Conservation (phyloP, 1,139 yeast species). For the Kurtzmaniella quercitrusa region DNA sequence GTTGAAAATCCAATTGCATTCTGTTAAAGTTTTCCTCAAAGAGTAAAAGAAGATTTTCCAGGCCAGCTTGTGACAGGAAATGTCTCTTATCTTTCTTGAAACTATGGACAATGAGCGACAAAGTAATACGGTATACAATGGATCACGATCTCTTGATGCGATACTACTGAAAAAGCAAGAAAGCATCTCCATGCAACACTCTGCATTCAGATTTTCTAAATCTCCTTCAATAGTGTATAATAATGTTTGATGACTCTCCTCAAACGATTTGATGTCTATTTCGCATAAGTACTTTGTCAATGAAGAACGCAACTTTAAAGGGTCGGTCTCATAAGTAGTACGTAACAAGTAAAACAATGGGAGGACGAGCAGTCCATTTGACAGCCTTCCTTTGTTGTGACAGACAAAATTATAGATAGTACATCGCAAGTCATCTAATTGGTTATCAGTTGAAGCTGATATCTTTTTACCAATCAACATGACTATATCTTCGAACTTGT, state of each 20-base stretch:
- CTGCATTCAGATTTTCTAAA: slow-evolving; percentile 7
- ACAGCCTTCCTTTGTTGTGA: not conserved
- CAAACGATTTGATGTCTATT: slow-evolving; percentile 9
- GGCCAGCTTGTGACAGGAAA: slow-evolving; percentile 7
- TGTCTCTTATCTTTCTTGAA: not conserved
- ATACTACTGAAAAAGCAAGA: slow-evolving; percentile 2
- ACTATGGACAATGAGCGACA: not conserved
- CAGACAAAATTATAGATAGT: slow-evolving; percentile 24
- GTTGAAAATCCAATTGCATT: slow-evolving; percentile 55
- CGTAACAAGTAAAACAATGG: slow-evolving; percentile 18
- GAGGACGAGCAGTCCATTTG: not conserved
- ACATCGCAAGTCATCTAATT: slow-evolving; percentile 10
- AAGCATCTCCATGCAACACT: slow-evolving; percentile 7
- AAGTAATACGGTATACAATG: slow-evolving; percentile 10
- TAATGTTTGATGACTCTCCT: slow-evolving; percentile 8
- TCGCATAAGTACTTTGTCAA: slow-evolving; percentile 13
- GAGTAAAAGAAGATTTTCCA: slow-evolving; percentile 11
- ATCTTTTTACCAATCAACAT: slow-evolving; percentile 8
- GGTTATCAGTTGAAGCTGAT: not conserved
- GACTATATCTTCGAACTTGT: slow-evolving; percentile 4
- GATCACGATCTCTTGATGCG: not conserved
- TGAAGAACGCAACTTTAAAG: slow-evolving; percentile 10
- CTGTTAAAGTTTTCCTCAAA: slow-evolving; percentile 40
- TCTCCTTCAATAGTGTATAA: slow-evolving; percentile 10
- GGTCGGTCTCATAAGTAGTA: slow-evolving; percentile 7